phyloP scores from a whole-genome alignment of 768 basidiomycete species.

The Phylloporus sp. region DNA sequence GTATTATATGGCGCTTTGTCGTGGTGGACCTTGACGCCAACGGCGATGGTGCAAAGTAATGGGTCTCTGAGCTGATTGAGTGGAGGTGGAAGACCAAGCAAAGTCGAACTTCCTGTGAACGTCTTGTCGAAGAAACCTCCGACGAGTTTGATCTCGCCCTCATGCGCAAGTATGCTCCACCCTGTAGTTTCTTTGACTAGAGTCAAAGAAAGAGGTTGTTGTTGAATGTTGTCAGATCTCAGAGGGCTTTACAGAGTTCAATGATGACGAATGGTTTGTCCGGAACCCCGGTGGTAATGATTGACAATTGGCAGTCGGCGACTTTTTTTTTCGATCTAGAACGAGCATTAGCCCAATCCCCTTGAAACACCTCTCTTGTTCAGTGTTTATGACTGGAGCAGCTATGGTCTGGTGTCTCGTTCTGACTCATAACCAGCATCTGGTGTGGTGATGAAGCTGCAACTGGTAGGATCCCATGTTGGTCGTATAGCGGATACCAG shows the following conservation, averaged over 20 bases:
- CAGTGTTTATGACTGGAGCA: too few species aligned
- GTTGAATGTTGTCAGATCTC: neutral
- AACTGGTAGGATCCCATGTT: too few species aligned
- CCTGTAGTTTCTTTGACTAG: neutral
- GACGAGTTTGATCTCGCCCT: neutral
- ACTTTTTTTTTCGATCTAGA: too few species aligned
- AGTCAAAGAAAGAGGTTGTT: neutral
- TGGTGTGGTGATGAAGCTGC: too few species aligned
- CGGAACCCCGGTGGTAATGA: neutral
- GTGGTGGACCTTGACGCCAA: neutral
- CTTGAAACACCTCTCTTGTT: too few species aligned
- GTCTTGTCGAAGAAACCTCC: neutral
- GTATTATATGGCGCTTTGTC: neutral
- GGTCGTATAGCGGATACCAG: too few species aligned
- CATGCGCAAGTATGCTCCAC: neutral
- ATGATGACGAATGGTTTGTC: neutral
- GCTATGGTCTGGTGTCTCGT: too few species aligned
- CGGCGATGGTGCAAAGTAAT: neutral
- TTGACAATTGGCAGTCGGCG: neutral
- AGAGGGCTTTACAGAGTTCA: neutral
- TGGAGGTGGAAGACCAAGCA: neutral
- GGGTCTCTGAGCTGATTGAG: neutral
- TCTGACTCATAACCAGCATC: too few species aligned
- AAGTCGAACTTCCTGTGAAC: neutral
- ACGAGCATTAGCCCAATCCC: too few species aligned